These are phyloP conservation scores for Colletotrichum gigasporum DNA, from an alignment of 2,329 filamentous ascomycete species.

Conservation along the genomic window DNA sequence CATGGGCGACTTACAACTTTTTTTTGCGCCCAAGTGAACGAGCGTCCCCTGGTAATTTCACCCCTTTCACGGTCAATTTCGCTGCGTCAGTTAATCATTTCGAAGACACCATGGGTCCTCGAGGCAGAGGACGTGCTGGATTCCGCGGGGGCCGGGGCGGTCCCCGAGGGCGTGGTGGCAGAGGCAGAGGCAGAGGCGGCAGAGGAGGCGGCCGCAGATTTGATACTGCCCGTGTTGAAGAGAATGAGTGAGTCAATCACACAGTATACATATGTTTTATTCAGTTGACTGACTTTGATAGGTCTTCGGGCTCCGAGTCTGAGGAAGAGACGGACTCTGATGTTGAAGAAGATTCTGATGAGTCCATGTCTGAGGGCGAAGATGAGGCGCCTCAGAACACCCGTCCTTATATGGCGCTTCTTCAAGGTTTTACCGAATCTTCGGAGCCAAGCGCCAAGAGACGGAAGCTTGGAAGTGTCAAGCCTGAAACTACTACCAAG, in stretches of 20 bases:
- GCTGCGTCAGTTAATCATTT: background rate
- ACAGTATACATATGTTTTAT: too few relatives aligned
- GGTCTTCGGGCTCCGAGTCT: conserved; percentile 38
- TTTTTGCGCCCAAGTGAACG: conserved; percentile 19
- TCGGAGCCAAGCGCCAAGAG: conserved; percentile 61
- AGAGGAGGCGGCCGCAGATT: conserved; percentile 35
- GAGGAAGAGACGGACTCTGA: conserved; percentile 41
- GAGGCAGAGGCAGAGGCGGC: conserved; percentile 46
- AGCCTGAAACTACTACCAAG: conserved; percentile 33
- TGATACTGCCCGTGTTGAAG: conserved; percentile 52
- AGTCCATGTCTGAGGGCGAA: conserved; percentile 51
- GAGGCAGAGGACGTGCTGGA: conserved; percentile 38
- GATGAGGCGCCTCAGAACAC: conserved; percentile 46
- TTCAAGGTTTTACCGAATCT: conserved; percentile 64
- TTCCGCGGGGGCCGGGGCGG: conserved; percentile 35
- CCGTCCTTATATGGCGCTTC: conserved; percentile 65
- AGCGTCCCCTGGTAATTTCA: background rate
- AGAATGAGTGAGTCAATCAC: conserved; percentile 51
- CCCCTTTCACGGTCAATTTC: background rate
- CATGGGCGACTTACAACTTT: conserved; percentile 31
- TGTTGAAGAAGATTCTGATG: conserved; percentile 49
- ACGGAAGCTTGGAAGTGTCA: conserved; percentile 61
- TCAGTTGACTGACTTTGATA: conserved; percentile 10
- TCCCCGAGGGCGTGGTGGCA: conserved; percentile 42
- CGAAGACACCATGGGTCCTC: conserved; percentile 32